These are phyloP conservation scores for Digitaria exilis DNA, from an alignment of 202 grass and related monocot genomes.

Conservation along the genomic window DNA sequence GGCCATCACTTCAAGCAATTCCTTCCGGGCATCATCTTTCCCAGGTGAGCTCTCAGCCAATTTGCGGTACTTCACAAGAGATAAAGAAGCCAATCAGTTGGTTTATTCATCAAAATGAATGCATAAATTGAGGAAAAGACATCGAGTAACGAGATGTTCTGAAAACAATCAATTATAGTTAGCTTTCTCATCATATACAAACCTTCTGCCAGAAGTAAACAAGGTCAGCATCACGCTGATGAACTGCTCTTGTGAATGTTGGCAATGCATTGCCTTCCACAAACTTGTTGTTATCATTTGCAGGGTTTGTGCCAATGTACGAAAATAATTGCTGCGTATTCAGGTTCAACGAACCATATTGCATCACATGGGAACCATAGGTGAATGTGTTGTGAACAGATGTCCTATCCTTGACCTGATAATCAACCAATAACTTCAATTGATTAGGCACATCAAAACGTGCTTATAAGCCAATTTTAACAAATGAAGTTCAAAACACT, in stretches of 20 bases:
- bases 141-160: constrained; percentile 19
- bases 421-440: constrained; percentile 20
- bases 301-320: constrained; percentile 89
- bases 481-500: constrained; percentile 20
- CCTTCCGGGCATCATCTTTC: constrained; percentile 73
- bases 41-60: constrained; percentile 51
- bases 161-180: constrained; percentile 3
- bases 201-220: constrained; percentile 99
- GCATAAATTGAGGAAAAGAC: constrained; percentile 10
- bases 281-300: constrained; percentile 73
- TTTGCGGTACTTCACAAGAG: constrained; percentile 64
- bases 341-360: constrained; percentile 77
- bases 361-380: constrained; percentile 93
- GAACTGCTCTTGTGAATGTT: constrained; percentile 58
- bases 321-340: constrained; percentile 61
- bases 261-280: constrained; percentile 67
- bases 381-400: constrained; percentile 50
- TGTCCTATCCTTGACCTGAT: constrained; percentile 87
- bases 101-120: constrained; percentile 27
- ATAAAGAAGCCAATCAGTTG: constrained; percentile 32
- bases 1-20: constrained; percentile 82
- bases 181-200: constrained; percentile 28
- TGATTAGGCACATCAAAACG: constrained; percentile 21
- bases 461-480: neutral
- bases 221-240: constrained; percentile 95